Evolutionary conservation across 345 rosid genomes (phyloP).

Genomic region (Populus simonii): DNA sequence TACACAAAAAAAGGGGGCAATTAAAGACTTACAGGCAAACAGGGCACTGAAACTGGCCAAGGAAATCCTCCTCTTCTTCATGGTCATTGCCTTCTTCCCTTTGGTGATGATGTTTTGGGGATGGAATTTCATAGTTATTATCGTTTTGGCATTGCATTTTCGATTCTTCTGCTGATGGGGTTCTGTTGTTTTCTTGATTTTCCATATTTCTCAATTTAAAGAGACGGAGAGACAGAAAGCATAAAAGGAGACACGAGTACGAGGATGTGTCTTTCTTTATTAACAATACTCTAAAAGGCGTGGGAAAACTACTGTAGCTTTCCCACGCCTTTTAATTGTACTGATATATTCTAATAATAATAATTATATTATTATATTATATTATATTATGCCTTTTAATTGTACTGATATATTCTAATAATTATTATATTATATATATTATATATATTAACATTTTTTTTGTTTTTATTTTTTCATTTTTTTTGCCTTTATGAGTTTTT

Average conservation of each 20-base stretch:
- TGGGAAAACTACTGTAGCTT: no score
- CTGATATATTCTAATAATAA: no score
- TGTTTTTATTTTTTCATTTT: no score
- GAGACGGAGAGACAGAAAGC: background rate
- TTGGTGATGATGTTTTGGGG: background rate
- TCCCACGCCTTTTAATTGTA: no score
- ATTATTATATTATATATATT: no score
- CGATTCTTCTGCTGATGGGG: background rate
- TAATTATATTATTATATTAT: no score
- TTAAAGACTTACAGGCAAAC: constrained; percentile 10
- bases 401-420: no score
- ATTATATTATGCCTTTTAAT: no score
- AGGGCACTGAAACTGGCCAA: background rate
- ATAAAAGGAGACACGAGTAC: background rate
- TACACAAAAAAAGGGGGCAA: background rate
- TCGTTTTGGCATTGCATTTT: background rate
- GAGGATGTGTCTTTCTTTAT: background rate
- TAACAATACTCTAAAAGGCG: no score
- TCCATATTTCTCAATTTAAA: background rate
- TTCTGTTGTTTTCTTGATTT: background rate
- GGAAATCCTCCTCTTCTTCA: constrained; percentile 10
- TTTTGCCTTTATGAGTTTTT: no score
- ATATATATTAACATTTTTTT: no score
- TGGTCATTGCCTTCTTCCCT: background rate
- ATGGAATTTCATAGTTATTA: background rate